phyloP scores from a whole-genome alignment of 2,329 filamentous ascomycete species.

The Bipolaris zeicola region DNA sequence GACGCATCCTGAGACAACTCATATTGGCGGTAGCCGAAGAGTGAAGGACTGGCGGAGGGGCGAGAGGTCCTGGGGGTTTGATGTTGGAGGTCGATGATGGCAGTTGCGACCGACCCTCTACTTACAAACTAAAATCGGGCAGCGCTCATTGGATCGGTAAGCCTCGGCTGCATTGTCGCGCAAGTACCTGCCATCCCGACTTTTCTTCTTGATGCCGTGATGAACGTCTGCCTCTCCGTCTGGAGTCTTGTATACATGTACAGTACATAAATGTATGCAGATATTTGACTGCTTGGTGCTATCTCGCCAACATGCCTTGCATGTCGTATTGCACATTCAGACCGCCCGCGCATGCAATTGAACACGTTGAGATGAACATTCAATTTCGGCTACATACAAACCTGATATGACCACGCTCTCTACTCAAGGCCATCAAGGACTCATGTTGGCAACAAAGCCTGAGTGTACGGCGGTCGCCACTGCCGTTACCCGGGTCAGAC shows the following conservation, averaged over 20 bases:
- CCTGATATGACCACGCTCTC: neutral
- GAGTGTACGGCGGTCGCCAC: conserved; percentile 4
- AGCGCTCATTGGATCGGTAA: conserved; percentile 35
- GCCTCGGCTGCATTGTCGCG: conserved; percentile 36
- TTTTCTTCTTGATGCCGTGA: conserved; percentile 31
- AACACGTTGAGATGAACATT: neutral
- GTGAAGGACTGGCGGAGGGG: conserved; percentile 32
- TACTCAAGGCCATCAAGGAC: neutral
- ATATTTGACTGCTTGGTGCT: neutral
- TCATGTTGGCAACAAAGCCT: neutral
- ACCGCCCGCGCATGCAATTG: neutral
- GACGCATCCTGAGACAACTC: conserved; percentile 50
- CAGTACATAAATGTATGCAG: neutral
- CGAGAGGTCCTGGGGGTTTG: conserved; percentile 29
- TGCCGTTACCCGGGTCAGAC: conserved; percentile 1
- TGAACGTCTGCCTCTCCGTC: conserved; percentile 13
- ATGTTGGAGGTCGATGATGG: conserved; percentile 34
- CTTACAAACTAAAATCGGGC: conserved; percentile 26
- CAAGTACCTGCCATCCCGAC: conserved; percentile 26
- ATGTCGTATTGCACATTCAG: neutral
- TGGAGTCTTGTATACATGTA: neutral
- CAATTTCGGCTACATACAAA: neutral
- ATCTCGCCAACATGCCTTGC: neutral
- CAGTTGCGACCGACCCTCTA: conserved; percentile 20
- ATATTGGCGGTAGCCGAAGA: conserved; percentile 41